These are phyloP conservation scores for Stereocaulon alpinum DNA, from an alignment of 495 filamentous ascomycete species.

Conservation along the genomic window DNA sequence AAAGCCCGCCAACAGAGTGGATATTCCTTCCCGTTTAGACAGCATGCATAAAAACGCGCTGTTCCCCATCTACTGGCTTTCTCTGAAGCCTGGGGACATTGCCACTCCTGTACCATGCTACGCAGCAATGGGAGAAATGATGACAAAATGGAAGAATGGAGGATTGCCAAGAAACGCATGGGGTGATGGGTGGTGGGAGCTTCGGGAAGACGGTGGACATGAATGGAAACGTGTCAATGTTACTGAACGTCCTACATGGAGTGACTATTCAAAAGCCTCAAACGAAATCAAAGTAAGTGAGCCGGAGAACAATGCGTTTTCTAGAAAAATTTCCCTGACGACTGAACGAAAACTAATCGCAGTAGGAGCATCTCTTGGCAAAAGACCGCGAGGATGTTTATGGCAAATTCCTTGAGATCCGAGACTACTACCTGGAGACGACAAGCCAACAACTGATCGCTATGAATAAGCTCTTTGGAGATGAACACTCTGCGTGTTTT, in stretches of 20 bases:
- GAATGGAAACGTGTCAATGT: neutral
- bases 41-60: neutral
- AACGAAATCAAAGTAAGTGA: neutral
- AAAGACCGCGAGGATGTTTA: neutral
- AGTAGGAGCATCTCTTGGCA: neutral
- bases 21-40: neutral
- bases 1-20: neutral
- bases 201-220: neutral
- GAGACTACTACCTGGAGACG: neutral
- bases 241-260: neutral
- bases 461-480: slow-evolving; percentile 1
- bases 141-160: neutral
- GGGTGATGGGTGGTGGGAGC: neutral
- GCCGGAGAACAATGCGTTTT: neutral
- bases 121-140: neutral
- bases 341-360: neutral
- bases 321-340: neutral
- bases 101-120: neutral
- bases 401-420: neutral
- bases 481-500: neutral
- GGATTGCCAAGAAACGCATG: neutral
- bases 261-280: neutral
- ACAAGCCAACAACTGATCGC: neutral
- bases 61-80: neutral
- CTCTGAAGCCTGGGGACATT: neutral